phyloP scores from a whole-genome alignment of 176 grass and related monocot genomes.

The Poa pratensis region DNA sequence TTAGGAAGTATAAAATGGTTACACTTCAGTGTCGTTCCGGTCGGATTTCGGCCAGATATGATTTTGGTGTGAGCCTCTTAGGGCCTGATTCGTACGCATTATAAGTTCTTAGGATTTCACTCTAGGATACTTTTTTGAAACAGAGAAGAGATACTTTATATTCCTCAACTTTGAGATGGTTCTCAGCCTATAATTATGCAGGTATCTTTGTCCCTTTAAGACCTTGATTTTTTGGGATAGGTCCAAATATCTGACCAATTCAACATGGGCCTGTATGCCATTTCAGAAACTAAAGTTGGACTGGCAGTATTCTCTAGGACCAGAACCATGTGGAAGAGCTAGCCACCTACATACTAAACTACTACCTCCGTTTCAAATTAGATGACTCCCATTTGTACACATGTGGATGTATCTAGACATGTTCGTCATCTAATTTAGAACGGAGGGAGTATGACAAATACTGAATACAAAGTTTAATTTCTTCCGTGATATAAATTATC shows the following conservation, averaged over 20 bases:
- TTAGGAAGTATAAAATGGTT: not conserved
- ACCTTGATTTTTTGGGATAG: not conserved
- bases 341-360: no score
- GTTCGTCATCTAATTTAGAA: no score
- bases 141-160: not conserved
- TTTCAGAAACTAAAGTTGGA: not conserved
- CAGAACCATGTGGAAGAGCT: not conserved
- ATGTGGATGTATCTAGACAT: no score
- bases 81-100: not conserved
- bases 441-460: not conserved
- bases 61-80: not conserved
- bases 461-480: not conserved
- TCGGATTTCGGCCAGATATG: not conserved
- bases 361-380: no score
- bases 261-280: not conserved
- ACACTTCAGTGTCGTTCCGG: not conserved
- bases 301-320: not conserved
- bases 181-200: not conserved
- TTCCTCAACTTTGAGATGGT: not conserved
- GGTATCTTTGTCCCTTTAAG: not conserved
- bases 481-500: not conserved
- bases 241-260: not conserved
- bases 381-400: no score
- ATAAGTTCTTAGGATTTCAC: not conserved
- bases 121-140: not conserved